phyloP scores from a whole-genome alignment of 192 early-diverging fungal genomes.

The Coemansia sp. region DNA sequence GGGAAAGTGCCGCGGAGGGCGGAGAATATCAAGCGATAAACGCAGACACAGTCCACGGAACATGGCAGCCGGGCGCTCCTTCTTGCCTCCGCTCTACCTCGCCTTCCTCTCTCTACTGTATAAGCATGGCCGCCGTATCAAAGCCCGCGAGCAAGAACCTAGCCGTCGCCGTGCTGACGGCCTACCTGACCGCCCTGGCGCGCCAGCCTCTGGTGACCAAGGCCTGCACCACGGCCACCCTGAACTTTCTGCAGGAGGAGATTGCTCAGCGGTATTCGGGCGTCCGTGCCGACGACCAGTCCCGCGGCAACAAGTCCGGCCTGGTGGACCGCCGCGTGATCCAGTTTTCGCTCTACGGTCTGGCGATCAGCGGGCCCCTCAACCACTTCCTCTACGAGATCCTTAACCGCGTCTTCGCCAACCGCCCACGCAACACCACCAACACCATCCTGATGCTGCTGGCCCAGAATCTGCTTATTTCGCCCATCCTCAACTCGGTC shows the following conservation, averaged over 20 bases:
- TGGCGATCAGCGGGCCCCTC: conserved; percentile 75
- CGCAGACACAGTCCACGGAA: too few relatives aligned
- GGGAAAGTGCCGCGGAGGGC: too few relatives aligned
- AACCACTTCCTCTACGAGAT: conserved; percentile 73
- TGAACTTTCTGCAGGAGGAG: conserved; percentile 75
- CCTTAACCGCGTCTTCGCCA: conserved; percentile 68
- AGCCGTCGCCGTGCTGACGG: conserved; percentile 45
- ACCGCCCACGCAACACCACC: conserved; percentile 55
- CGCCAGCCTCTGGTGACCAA: conserved; percentile 73
- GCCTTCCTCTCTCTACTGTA: background rate
- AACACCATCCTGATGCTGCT: conserved; percentile 69
- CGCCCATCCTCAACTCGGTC: conserved; percentile 82
- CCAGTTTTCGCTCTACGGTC: conserved; percentile 79
- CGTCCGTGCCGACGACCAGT: conserved; percentile 30
- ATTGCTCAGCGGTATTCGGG: conserved; percentile 62
- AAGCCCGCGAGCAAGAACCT: conserved; percentile 38
- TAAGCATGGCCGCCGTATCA: conserved; percentile 41
- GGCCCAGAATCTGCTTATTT: conserved; percentile 69
- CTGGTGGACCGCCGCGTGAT: conserved; percentile 59
- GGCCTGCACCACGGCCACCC: conserved; percentile 65
- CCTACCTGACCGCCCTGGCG: conserved; percentile 58
- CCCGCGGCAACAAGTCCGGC: conserved; percentile 15
- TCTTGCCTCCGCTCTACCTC: background rate
- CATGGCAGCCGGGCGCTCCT: too few relatives aligned
- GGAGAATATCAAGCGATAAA: too few relatives aligned